Conservation (phyloP, 805 yeast genomes). For the Pichia rugopelliculosa region DNA sequence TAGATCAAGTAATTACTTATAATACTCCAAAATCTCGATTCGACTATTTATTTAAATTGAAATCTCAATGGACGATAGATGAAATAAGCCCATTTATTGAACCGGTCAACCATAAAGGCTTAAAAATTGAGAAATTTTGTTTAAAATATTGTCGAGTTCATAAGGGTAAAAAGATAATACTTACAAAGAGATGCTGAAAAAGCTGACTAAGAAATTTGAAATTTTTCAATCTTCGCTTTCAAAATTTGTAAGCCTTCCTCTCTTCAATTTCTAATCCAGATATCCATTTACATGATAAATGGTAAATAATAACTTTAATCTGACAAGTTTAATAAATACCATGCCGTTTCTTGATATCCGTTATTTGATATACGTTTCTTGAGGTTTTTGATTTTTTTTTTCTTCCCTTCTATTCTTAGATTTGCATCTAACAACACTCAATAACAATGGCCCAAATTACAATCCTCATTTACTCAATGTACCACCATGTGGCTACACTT, state of each 20-base stretch:
- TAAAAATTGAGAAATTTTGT: constrained; percentile 50
- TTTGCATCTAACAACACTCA: neutral
- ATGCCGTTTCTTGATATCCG: neutral
- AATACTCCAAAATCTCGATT: constrained; percentile 42
- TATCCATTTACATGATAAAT: too few relatives aligned
- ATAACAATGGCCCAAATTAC: constrained; percentile 19
- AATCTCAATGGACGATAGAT: constrained; percentile 51
- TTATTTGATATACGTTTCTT: too few relatives aligned
- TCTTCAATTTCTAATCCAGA: neutral
- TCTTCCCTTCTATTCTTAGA: neutral
- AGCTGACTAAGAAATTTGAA: neutral
- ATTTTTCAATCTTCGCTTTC: neutral
- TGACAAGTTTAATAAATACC: neutral
- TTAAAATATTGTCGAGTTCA: constrained; percentile 56
- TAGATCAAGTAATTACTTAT: constrained; percentile 32
- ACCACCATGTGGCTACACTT: constrained; percentile 64
- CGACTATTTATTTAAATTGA: constrained; percentile 43
- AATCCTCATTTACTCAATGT: constrained; percentile 63
- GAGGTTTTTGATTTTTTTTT: too few relatives aligned
- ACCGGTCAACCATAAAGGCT: constrained; percentile 36
- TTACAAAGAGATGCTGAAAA: neutral
- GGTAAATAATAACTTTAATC: too few relatives aligned
- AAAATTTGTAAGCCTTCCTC: neutral
- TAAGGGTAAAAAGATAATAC: constrained; percentile 14
- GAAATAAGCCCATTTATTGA: constrained; percentile 60